These are phyloP conservation scores for Myxozyma kluyveri DNA, from an alignment of 805 yeast genomes.

Conservation along the genomic window DNA sequence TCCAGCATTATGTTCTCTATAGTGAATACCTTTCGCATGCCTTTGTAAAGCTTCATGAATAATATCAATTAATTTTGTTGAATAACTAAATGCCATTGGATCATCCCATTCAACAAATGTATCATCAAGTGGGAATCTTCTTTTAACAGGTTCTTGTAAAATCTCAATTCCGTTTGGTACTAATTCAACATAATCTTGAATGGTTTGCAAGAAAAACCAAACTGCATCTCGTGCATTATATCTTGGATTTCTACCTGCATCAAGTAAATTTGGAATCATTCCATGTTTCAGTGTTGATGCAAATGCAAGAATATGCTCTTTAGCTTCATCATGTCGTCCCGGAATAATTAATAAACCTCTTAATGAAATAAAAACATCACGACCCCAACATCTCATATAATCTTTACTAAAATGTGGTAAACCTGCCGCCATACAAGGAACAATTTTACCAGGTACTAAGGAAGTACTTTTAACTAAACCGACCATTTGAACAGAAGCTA, in stretches of 20 bases:
- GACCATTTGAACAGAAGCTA: conserved; percentile 84
- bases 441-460: conserved; percentile 55
- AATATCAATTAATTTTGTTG: conserved; percentile 68
- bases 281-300: conserved; percentile 94
- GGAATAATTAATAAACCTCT: conserved; percentile 79
- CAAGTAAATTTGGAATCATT: conserved; percentile 85
- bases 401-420: conserved; percentile 88
- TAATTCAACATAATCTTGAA: conserved; percentile 71
- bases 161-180: conserved; percentile 70
- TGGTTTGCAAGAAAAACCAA: conserved; percentile 88
- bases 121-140: conserved; percentile 90
- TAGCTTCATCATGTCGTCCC: conserved; percentile 76
- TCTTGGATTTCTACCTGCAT: conserved; percentile 90
- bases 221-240: conserved; percentile 96
- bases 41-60: conserved; percentile 79
- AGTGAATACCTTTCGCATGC: conserved; percentile 84
- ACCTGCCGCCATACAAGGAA: conserved; percentile 90
- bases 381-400: conserved; percentile 98
- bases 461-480: conserved; percentile 74
- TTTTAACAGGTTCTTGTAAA: conserved; percentile 65
- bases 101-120: conserved; percentile 66
- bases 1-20: conserved; percentile 95
- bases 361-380: conserved; percentile 87
- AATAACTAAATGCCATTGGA: conserved; percentile 70
- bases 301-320: conserved; percentile 74